Base-by-base conservation (phyloP, 2,329 filamentous ascomycete genomes). In the Monilinia polystroma region DNA sequence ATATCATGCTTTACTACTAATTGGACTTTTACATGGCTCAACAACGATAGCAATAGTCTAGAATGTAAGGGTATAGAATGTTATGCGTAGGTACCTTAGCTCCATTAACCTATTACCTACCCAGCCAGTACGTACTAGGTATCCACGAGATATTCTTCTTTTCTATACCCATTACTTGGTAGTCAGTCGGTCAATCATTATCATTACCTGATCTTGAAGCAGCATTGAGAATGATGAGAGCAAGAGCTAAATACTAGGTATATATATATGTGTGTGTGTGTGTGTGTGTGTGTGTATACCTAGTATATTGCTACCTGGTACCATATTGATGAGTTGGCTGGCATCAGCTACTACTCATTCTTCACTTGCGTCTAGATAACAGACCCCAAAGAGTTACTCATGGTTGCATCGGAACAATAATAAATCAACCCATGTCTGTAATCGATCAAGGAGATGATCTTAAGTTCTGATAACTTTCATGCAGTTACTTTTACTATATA, bases 321-420 rank as follows among this genome's bases (percentile, higher is more conserved):
- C 32, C 32, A 35, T 35, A 35, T 35, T 26, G 57, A 59, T 59
- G 57, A 60, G 57, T n/a, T 49, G 57, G 43, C 43, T 35, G 43
- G 20, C 26, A 59, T 43, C 12, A 43, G 57, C 45, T 59, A 26
- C 20, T 23, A 35, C 26, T 35, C 16, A 35, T 32, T 35, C 43
- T 35, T 49, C 43, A n/a, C 26, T 59, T n/a, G 4, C 54, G 4
- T 35, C 12, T 38, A 12, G 32, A 41, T n/a, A 54, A 35, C 52
- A 35, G 11, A 54, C 4, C 4, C 56, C 41, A 49, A 18, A 49
- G 43, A 32, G 41, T 45, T 35, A 35, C 18, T 18, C n/a, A 35
- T n/a, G 29, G 32, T 10, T 54, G 52, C 52, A 54, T 35, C 43
- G 26, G 43, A 47, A 49, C 43, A 3, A 60, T 12, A 23, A n/a